Base-by-base conservation (phyloP, 805 yeast species). In the Barnettozyma botsteinii region DNA sequence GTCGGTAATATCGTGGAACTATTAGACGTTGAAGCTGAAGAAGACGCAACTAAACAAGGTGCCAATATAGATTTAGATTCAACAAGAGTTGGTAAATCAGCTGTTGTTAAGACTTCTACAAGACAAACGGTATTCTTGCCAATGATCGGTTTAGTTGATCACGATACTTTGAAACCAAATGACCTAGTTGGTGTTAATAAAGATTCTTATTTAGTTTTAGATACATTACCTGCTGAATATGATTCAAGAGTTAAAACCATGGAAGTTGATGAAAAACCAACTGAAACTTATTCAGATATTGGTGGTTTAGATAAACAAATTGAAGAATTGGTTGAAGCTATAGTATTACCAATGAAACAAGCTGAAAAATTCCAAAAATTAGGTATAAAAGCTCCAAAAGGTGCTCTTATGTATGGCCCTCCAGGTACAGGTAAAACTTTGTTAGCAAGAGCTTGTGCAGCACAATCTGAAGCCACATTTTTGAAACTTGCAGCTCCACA, bases 401-500 rank as follows among this genome's bases (percentile, higher is more conserved):
- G 98, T 62, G 98, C 96, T 4, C 72, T 93, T 39, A 87, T 93
- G 89, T 93, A 93, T 61, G 99, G 99, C 27, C 98, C 99, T 8
- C 99, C 99, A 39, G 99, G 99, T 62, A 93, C 98, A 2, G 99
- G 99, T 62, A 93, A 93, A 66, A 93, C 98, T 2, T 70, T 93
- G 46, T 72, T 93, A 51, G 99, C 99, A 9, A 81, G 96, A 61
- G 98, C 98, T 2, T 95, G 97, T 68, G 99, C 99, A 19, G 96
- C 97, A 40, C 98, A 93, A 64, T 86, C 98, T 1, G 88, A 89
- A 64, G 98, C 98, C 13, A 93, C 98, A 0, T 93, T 93, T 62
- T 72, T 93, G 60, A 86, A 95, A 60, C 75, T 93, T 41, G 98
- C 97, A 1, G 99, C 98, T 27, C 96, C 98, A 8, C 98, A 93